Evolutionary conservation across 495 filamentous ascomycete genomes (phyloP), one percentile per base, ranked within the genome.

Genomic region (Pyrenula massariospora): DNA sequence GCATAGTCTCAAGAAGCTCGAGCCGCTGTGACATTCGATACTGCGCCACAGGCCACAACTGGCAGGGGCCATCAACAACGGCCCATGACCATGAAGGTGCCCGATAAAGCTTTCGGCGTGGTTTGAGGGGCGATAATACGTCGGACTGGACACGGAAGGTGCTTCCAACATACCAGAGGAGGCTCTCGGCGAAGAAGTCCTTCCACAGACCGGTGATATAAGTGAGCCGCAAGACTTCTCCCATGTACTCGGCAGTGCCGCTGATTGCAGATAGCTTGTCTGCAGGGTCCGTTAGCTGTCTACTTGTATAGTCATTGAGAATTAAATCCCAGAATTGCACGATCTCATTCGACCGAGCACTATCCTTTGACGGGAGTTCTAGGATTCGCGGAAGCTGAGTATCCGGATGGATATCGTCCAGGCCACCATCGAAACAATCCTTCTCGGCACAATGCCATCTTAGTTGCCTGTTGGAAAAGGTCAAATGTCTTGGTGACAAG

Each of bases 81-180:
- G 50, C 50, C 50, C 50, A 20, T 21, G 50, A 52, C 50, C 50
- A 52, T 52, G 50, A 52, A 20, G 50, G 50, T 21, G 50, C 50
- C 20, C 50, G 8, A 24, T 20, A 52, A 52, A 8, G 8, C 15
- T 5, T 42, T 5, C 8, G 31, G 8, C 31, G 31, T 5, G 31
- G 31, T 15, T 42, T 42, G 31, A 42, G 31, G 5, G 31, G 31
- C 15, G 50, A 20, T 52, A 52, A 19, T 21, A 8, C 22, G 19
- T 21, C 22, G 22, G 50, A 52, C 5, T 20, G 8, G n/a, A 21
- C 50, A 20, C n/a, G 22, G 50, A 10, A 52, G 50, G 8, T 10
- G 50, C n/a, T 19, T 20, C 50, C 50, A 42, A 52, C 50, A 24
- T 24, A 24, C 50, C 50, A 52, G 10, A 52, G 22, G 10, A 52